Percentiles rank a stretch among this genome's conserved stretches.
Evolutionary conservation across 106 monocot genomes (phyloP).

Genomic region (Cymbidium sinense): DNA sequence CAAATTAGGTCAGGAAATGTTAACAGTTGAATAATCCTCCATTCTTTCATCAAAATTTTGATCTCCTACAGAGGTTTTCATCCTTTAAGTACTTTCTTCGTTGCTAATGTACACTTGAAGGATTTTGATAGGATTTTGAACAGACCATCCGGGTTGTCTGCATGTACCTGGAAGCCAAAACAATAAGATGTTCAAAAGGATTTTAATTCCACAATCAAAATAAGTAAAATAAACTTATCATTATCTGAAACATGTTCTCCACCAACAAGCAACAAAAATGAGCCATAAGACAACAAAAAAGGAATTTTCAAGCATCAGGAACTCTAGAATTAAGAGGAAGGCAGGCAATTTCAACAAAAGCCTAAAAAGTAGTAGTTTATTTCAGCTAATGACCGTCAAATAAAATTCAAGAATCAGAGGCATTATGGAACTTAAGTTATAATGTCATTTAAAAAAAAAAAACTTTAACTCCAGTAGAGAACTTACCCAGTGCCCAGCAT

Average conservation of each 20-base stretch:
- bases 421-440: not conserved
- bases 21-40: too few species aligned
- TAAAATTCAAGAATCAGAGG: not conserved
- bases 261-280: too few species aligned
- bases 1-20: too few species aligned
- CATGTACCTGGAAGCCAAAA: slow-evolving; percentile 43
- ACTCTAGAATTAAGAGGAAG: not conserved
- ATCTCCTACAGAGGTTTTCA: not conserved
- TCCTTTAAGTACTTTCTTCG: slow-evolving; percentile 1
- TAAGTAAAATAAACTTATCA: too few species aligned
- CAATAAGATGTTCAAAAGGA: not conserved
- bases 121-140: slow-evolving; percentile 53
- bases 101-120: slow-evolving; percentile 24
- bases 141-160: slow-evolving; percentile 60
- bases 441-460: not conserved
- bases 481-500: slow-evolving; percentile 95
- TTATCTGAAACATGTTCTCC: too few species aligned
- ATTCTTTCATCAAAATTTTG: too few species aligned
- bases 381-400: too few species aligned
- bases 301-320: not conserved
- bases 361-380: not conserved
- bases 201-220: too few species aligned
- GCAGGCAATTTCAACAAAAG: not conserved
- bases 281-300: not conserved
- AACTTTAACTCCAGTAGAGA: too few species aligned